Evolutionary conservation across 257 asterid species (phyloP).

Genomic region (Gynochthodes officinalis): DNA sequence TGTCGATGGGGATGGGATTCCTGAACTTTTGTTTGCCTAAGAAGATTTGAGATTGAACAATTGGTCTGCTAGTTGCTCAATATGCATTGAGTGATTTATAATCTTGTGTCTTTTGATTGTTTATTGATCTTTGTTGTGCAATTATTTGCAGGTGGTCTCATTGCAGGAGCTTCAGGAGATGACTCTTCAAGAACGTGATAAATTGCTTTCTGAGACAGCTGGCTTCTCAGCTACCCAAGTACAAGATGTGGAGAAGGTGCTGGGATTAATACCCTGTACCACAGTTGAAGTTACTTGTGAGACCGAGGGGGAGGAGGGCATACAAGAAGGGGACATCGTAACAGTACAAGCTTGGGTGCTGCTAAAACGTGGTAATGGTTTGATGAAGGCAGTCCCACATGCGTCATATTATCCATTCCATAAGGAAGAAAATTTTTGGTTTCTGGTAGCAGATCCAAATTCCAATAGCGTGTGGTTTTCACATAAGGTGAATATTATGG

Average conservation of each 20-base stretch:
- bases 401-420: slow-evolving; percentile 72
- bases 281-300: slow-evolving; percentile 64
- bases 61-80: background rate
- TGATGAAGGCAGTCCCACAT: slow-evolving; percentile 66
- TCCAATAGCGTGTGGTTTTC: slow-evolving; percentile 76
- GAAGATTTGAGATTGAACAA: background rate
- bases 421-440: slow-evolving; percentile 92
- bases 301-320: slow-evolving; percentile 90
- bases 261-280: slow-evolving; percentile 64
- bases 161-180: slow-evolving; percentile 61
- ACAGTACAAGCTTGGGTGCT: slow-evolving; percentile 81
- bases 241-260: slow-evolving; percentile 72
- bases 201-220: slow-evolving; percentile 59
- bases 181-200: slow-evolving; percentile 52
- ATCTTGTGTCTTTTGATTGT: background rate
- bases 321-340: slow-evolving; percentile 85
- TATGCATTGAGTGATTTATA: background rate
- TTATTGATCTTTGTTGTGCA: slow-evolving; percentile 13
- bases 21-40: background rate
- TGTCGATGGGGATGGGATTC: background rate
- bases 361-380: slow-evolving; percentile 66
- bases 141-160: slow-evolving; percentile 47
- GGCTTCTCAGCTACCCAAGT: slow-evolving; percentile 52
- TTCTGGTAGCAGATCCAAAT: slow-evolving; percentile 71
- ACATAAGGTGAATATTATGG: slow-evolving; percentile 60